phyloP scores from a whole-genome alignment of 352 stramenopile species.

The Phytophthora niederhauseri region DNA sequence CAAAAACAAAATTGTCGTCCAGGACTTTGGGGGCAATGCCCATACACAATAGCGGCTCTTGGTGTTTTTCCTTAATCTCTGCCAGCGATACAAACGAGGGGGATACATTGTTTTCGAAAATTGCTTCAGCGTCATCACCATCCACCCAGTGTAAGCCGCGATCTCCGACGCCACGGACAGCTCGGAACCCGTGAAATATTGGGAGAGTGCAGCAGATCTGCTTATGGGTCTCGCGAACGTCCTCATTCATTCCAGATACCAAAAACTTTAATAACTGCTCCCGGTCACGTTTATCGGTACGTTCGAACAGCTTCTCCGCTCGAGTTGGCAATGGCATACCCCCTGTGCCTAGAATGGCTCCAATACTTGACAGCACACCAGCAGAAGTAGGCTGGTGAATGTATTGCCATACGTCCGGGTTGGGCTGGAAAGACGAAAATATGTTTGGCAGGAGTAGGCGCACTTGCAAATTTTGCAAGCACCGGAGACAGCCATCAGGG shows the following conservation, averaged over 20 bases:
- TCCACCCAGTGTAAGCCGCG: constrained; percentile 33
- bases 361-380: constrained; percentile 58
- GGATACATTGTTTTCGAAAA: constrained; percentile 19
- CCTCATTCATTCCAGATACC: constrained; percentile 40
- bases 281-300: constrained; percentile 32
- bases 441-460: constrained; percentile 61
- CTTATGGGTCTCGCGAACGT: constrained; percentile 41
- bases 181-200: constrained; percentile 56
- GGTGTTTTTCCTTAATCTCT: constrained; percentile 17
- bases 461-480: constrained; percentile 56
- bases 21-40: constrained; percentile 53
- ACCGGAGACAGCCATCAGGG: constrained; percentile 42
- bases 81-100: constrained; percentile 40
- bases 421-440: constrained; percentile 57
- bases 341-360: constrained; percentile 18
- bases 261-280: constrained; percentile 56
- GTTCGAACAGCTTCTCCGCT: constrained; percentile 24
- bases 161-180: constrained; percentile 13
- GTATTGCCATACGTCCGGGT: constrained; percentile 70
- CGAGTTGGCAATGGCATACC: constrained; percentile 5
- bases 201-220: constrained; percentile 46
- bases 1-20: constrained; percentile 55
- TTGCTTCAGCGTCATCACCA: constrained; percentile 15
- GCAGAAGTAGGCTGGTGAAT: constrained; percentile 71
- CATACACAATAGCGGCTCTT: constrained; percentile 41